Conservation (phyloP, 2,329 filamentous ascomycete species). For the Sclerotinia trifoliorum region DNA sequence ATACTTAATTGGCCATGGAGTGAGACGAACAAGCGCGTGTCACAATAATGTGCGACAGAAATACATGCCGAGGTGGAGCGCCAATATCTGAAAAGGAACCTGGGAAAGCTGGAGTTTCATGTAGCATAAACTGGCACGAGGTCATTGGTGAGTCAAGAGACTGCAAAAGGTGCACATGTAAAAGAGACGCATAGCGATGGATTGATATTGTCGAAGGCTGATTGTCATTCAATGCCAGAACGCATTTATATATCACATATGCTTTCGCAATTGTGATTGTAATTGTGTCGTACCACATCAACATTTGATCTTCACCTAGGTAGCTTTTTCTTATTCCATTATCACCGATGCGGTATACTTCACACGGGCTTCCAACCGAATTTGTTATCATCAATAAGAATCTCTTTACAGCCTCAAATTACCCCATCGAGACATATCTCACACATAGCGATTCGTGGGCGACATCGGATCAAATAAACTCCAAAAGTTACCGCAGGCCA, state of each 20-base stretch:
- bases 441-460: background rate
- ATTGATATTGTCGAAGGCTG: background rate
- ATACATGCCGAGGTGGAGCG: conserved; percentile 12
- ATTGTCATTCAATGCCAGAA: background rate
- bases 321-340: background rate
- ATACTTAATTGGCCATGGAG: conserved; percentile 11
- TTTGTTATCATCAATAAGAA: background rate
- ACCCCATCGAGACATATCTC: background rate
- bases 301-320: background rate
- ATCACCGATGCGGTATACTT: background rate
- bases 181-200: background rate
- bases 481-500: background rate
- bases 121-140: conserved; percentile 24
- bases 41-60: conserved; percentile 13
- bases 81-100: background rate
- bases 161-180: conserved; percentile 11
- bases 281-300: background rate
- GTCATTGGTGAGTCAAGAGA: conserved; percentile 21
- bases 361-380: background rate
- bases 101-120: conserved; percentile 23
- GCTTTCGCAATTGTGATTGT: background rate
- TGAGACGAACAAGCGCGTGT: conserved; percentile 15
- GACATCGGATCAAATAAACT: conserved; percentile 8
- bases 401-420: background rate
- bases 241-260: background rate